Conservation (phyloP, 441 rosid species). For the Gossypium schwendimanii region DNA sequence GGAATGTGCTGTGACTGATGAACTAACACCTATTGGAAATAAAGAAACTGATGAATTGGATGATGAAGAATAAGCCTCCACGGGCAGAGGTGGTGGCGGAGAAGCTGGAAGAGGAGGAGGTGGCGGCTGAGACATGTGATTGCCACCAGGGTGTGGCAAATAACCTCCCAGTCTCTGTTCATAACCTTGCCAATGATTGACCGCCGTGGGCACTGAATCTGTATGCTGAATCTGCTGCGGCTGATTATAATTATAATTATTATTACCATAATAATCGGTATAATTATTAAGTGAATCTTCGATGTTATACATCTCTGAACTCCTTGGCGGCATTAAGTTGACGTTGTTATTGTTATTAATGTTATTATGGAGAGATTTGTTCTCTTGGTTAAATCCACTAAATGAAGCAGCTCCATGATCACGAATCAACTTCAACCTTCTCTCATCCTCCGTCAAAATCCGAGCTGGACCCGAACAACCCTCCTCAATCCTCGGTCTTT, state of each 20-base stretch:
- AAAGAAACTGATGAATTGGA: conserved; percentile 29
- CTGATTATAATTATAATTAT: conserved; percentile 1
- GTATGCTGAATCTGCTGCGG: conserved; percentile 8
- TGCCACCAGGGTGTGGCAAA: conserved; percentile 16
- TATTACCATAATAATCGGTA: not conserved
- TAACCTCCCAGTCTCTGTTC: not conserved
- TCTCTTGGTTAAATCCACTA: conserved; percentile 6
- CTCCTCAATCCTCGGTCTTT: conserved; percentile 66
- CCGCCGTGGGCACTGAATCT: not conserved
- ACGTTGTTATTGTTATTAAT: not conserved
- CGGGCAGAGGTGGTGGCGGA: conserved; percentile 61
- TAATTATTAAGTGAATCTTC: conserved; percentile 13
- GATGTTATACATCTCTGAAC: conserved; percentile 22
- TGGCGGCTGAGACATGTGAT: conserved; percentile 29
- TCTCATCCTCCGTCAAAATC: conserved; percentile 46
- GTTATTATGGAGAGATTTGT: conserved; percentile 2
- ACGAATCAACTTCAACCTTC: conserved; percentile 71
- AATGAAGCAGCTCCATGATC: conserved; percentile 52
- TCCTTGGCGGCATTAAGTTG: conserved; percentile 17
- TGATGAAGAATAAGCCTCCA: conserved; percentile 25
- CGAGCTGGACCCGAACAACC: conserved; percentile 18
- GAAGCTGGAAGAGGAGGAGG: conserved; percentile 59
- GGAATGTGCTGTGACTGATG: conserved; percentile 23
- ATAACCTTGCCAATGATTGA: conserved; percentile 14
- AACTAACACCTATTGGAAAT: conserved; percentile 41